These are phyloP conservation scores for Lablab purpureus DNA, from an alignment of 306 rosid species.

Conservation along the genomic window DNA sequence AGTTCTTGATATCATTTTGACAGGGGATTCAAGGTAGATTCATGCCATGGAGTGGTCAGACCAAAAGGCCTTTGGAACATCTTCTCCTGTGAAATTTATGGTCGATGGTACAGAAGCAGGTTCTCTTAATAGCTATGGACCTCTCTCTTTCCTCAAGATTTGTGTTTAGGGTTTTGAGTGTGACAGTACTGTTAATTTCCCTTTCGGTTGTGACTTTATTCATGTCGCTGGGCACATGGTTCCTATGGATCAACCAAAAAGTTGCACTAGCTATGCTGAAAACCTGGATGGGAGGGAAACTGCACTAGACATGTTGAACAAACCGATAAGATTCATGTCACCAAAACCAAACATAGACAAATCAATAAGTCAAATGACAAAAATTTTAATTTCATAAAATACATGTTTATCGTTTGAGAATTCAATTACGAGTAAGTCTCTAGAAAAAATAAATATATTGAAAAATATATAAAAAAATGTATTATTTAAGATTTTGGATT, in stretches of 20 bases:
- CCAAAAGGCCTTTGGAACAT: conserved; percentile 55
- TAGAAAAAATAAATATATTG: too few species aligned
- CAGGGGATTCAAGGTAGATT: conserved; percentile 88
- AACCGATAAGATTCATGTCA: too few species aligned
- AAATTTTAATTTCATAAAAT: too few species aligned
- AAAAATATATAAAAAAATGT: too few species aligned
- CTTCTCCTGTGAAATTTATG: conserved; percentile 49
- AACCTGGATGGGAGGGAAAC: conserved; percentile 73
- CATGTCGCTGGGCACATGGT: conserved; percentile 88
- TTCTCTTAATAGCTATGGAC: conserved; percentile 63
- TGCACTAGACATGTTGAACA: too few species aligned
- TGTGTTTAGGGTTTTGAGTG: background rate
- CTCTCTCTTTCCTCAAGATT: conserved; percentile 84
- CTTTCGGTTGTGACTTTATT: background rate
- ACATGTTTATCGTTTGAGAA: too few species aligned
- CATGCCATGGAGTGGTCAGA: conserved; percentile 90
- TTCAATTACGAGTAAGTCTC: too few species aligned
- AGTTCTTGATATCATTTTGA: conserved; percentile 7
- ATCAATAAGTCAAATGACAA: too few species aligned
- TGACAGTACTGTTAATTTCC: background rate
- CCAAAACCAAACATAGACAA: too few species aligned
- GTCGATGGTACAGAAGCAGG: conserved; percentile 80
- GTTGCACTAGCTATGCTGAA: conserved; percentile 56
- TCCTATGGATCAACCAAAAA: conserved; percentile 77
- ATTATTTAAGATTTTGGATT: too few species aligned